Percentiles rank a stretch among this genome's conserved stretches.
Evolutionary conservation across 2,329 filamentous ascomycete species (phyloP).

Genomic region (Pseudopithomyces chartarum): DNA sequence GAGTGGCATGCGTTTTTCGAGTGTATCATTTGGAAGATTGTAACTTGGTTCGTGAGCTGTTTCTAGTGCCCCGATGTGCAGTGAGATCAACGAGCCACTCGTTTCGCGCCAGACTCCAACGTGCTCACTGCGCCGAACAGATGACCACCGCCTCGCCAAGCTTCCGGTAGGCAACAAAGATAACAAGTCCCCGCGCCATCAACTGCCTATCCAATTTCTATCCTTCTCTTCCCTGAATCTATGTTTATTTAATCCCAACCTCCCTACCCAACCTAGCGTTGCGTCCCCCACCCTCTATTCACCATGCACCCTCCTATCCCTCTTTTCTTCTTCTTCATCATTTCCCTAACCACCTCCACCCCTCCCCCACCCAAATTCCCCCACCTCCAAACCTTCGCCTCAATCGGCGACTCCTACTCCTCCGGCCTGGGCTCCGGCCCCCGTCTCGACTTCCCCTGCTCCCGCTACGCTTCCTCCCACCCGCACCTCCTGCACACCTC

Average conservation of each 20-base stretch:
- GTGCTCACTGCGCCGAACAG: conserved; percentile 18
- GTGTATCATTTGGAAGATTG: too few species aligned
- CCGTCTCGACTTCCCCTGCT: conserved; percentile 34
- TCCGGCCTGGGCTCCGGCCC: conserved; percentile 34
- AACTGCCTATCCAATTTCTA: neutral
- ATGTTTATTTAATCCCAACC: neutral
- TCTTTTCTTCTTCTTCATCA: conserved; percentile 7
- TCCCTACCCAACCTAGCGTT: conserved; percentile 5
- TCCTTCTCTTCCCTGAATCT: neutral
- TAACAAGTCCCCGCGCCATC: neutral
- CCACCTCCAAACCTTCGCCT: conserved; percentile 33
- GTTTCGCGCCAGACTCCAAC: conserved; percentile 12
- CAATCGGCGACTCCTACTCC: conserved; percentile 39
- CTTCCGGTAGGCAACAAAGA: conserved; percentile 13
- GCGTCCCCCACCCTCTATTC: neutral
- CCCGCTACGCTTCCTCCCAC: conserved; percentile 33
- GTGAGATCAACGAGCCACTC: conserved; percentile 8
- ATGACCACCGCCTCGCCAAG: conserved; percentile 18
- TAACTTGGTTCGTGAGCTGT: too few species aligned
- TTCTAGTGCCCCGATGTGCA: neutral
- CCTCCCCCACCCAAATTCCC: conserved; percentile 8
- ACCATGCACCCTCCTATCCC: conserved; percentile 5
- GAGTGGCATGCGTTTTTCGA: too few species aligned
- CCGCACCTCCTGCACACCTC: conserved; percentile 29
- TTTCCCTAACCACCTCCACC: neutral